phyloP scores from a whole-genome alignment of 2,329 filamentous ascomycete species.

The Cryphonectria nitschkei region DNA sequence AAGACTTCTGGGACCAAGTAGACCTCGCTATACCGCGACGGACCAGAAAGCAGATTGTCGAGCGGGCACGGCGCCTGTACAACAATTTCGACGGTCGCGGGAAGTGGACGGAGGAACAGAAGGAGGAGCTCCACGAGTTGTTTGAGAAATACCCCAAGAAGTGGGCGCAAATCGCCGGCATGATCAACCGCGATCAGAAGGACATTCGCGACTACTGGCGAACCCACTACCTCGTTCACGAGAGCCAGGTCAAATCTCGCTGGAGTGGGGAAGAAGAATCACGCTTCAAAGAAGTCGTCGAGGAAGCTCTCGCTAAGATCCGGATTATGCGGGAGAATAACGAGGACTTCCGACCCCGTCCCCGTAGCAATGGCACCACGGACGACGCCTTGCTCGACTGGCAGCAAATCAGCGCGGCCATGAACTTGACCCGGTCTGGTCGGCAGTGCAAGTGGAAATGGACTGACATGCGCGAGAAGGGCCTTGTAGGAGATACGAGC shows the following conservation, averaged over 20 bases:
- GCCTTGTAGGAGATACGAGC: slow-evolving; percentile 29
- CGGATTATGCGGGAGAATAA: slow-evolving; percentile 43
- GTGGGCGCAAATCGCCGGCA: slow-evolving; percentile 65
- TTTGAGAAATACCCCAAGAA: slow-evolving; percentile 54
- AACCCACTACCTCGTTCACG: slow-evolving; percentile 66
- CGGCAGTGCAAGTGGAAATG: slow-evolving; percentile 73
- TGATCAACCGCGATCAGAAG: slow-evolving; percentile 65
- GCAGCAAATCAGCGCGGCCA: slow-evolving; percentile 63
- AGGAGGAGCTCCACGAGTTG: slow-evolving; percentile 54
- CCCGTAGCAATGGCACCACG: slow-evolving; percentile 38
- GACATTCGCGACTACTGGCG: slow-evolving; percentile 73
- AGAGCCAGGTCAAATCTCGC: slow-evolving; percentile 52
- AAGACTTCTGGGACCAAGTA: slow-evolving; percentile 56
- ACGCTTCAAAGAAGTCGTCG: slow-evolving; percentile 55
- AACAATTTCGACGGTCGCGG: slow-evolving; percentile 67
- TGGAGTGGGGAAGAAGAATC: slow-evolving; percentile 68
- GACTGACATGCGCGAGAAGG: slow-evolving; percentile 50
- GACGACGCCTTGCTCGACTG: slow-evolving; percentile 66
- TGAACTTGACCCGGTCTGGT: slow-evolving; percentile 64
- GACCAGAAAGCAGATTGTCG: slow-evolving; percentile 57
- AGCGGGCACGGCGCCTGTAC: slow-evolving; percentile 63
- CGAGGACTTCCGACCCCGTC: slow-evolving; percentile 19
- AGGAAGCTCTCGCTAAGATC: slow-evolving; percentile 55
- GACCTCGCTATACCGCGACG: slow-evolving; percentile 53
- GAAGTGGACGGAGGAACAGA: slow-evolving; percentile 62